Conservation (phyloP, 768 basidiomycete genomes). For the Kwoniella sp. region DNA sequence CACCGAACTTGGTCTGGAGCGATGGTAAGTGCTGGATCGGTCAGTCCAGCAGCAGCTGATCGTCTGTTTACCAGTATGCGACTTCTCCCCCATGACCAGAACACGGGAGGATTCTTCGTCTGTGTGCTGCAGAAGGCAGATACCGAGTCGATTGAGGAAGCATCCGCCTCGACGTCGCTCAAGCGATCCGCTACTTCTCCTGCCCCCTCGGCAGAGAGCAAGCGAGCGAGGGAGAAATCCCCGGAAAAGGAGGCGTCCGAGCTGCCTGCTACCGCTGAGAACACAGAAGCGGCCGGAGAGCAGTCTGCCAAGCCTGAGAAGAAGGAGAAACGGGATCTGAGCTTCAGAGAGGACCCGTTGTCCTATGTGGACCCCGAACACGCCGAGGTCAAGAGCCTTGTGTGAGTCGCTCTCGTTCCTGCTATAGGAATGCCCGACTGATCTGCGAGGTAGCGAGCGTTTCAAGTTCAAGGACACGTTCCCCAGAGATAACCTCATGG, state of each 20-base stretch:
- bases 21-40: conserved; percentile 58
- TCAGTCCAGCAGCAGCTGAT: conserved; percentile 2
- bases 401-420: conserved; percentile 55
- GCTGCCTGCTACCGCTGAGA: conserved; percentile 9
- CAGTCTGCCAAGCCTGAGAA: conserved; percentile 50
- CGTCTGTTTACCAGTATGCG: conserved; percentile 59
- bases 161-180: conserved; percentile 12
- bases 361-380: conserved; percentile 71
- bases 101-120: conserved; percentile 97
- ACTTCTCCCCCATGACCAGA: conserved; percentile 90
- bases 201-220: conserved; percentile 6
- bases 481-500: conserved; percentile 71
- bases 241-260: conserved; percentile 5
- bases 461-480: conserved; percentile 68
- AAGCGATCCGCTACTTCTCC: conserved; percentile 43
- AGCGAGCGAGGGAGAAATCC: conserved; percentile 12
- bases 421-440: not conserved
- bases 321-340: conserved; percentile 45
- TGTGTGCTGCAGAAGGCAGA: conserved; percentile 61
- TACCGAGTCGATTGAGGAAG: not conserved
- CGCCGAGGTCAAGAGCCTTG: conserved; percentile 64
- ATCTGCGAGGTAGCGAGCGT: conserved; percentile 56
- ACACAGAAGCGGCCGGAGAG: conserved; percentile 36
- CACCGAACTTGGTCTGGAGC: conserved; percentile 60
- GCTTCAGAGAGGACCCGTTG: conserved; percentile 87